Base-by-base conservation (phyloP, 2,329 filamentous ascomycete genomes). In the Alternaria consortialis region DNA sequence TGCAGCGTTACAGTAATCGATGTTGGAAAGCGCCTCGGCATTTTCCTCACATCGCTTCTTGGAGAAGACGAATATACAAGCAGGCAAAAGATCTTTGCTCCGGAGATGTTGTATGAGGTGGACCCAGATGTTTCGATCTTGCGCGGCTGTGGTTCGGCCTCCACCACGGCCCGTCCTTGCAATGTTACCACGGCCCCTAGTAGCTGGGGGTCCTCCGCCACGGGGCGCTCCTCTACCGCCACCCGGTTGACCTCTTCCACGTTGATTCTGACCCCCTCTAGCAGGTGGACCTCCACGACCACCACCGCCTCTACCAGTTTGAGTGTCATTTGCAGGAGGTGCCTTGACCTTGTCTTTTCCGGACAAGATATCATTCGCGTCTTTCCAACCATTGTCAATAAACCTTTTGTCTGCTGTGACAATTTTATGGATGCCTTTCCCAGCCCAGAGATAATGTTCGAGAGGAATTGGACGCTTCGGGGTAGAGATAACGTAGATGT, bases 401-500 rank as follows among this genome's bases (percentile, higher is more conserved):
- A 98, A 99, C 53, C 88, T 90, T 81, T 97, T 97, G 60, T 97
- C 91, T 0, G 92, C 87, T 71, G 96, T 92, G 13, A 99, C 95
- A 71, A 99, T 97, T 79, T 97, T 97, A 82, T 93, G 86, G 75
- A 97, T 95, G 37, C 90, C 88, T 78, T 97, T 98, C 59, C 90
- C 91, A 5, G 93, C 94, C 95, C 95, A 99, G 1, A 99, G 85
- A 72, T 94, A 99, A 77, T 99, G 95, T 72, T 99, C 95, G 2
- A 99, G 82, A 0, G 95, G 95, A 0, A 99, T 93, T 0, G 95
- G 95, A 60, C 95, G 88, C 79, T 99, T 99, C 0, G 94, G 90
- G 0, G 95, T 99, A 0, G 95, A 98, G 56, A 99, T 99, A 70
- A 99, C 95, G 76, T 98, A 99, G 34, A 99, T 98, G 73, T 99